Evolutionary conservation across 352 stramenopile species (phyloP).

Genomic region (Chrysophaeum taylorii): DNA sequence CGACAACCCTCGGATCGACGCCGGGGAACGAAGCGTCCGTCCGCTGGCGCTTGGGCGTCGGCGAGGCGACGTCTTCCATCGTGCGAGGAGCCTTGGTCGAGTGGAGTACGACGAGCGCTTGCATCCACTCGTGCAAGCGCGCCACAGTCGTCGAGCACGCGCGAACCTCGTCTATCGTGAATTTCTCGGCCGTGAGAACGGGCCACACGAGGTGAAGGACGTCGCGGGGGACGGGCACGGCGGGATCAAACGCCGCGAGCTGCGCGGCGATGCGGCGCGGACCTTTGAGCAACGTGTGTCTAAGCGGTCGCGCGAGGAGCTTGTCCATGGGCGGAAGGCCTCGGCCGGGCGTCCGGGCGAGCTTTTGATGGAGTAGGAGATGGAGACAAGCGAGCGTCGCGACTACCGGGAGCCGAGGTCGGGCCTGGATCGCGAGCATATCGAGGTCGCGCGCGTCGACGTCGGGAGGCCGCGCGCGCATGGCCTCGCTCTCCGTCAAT

Average conservation of each 20-base stretch:
- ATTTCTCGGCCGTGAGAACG: conserved; percentile 1
- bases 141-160: neutral
- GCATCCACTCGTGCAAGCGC: neutral
- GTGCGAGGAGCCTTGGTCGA: neutral
- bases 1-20: too few relatives aligned
- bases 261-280: neutral
- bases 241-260: neutral
- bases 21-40: neutral
- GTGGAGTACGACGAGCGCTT: neutral
- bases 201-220: neutral
- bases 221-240: neutral
- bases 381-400: neutral
- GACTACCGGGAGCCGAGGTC: neutral
- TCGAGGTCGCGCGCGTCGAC: neutral
- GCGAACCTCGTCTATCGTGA: neutral
- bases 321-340: neutral
- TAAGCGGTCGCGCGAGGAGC: neutral
- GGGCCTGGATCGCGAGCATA: neutral
- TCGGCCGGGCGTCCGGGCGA: neutral
- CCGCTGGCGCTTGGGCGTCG: neutral
- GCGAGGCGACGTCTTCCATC: neutral
- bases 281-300: neutral
- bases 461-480: neutral
- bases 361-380: neutral
- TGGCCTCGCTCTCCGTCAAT: neutral